Percentiles rank a stretch among this genome's conserved stretches.
These are phyloP conservation scores for Poa pratensis DNA, from an alignment of 176 grass and related monocot genomes.

Conservation along the genomic window DNA sequence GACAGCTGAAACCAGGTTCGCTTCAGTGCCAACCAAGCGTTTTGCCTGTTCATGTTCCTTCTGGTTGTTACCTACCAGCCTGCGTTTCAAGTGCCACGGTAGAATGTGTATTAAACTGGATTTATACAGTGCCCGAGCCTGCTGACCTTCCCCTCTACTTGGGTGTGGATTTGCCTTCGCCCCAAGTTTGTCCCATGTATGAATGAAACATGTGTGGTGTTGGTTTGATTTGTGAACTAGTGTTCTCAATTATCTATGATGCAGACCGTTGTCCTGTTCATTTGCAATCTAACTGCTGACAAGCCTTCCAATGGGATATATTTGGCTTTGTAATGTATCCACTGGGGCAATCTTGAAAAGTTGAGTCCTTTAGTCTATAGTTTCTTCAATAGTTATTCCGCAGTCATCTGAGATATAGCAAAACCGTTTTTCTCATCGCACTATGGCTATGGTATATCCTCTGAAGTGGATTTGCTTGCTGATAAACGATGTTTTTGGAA, in stretches of 20 bases:
- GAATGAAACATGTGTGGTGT: constrained; percentile 46
- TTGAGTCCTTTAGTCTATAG: not conserved
- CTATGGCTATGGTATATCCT: no score
- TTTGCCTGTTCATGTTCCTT: constrained; percentile 16
- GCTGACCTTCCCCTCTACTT: constrained; percentile 15
- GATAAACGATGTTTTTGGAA: no score
- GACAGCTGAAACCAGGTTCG: constrained; percentile 38
- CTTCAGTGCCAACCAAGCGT: constrained; percentile 9
- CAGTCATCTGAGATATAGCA: no score
- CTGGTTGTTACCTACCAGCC: not conserved
- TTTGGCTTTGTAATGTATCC: not conserved
- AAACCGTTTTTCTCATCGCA: no score
- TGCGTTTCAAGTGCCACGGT: constrained; percentile 29
- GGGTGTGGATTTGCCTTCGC: constrained; percentile 20
- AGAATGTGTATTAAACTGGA: constrained; percentile 27
- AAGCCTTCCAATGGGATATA: constrained; percentile 2
- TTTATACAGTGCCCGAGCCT: constrained; percentile 32
- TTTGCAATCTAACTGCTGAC: constrained; percentile 9
- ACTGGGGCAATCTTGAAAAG: not conserved
- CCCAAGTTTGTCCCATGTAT: constrained; percentile 34
- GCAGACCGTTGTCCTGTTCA: constrained; percentile 18
- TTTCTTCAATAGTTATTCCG: not conserved
- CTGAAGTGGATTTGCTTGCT: no score
- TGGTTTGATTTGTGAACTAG: constrained; percentile 43
- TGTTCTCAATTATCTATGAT: not conserved